Conservation (phyloP, 2,329 filamentous ascomycete species). For the Cladophialophora carrionii region DNA sequence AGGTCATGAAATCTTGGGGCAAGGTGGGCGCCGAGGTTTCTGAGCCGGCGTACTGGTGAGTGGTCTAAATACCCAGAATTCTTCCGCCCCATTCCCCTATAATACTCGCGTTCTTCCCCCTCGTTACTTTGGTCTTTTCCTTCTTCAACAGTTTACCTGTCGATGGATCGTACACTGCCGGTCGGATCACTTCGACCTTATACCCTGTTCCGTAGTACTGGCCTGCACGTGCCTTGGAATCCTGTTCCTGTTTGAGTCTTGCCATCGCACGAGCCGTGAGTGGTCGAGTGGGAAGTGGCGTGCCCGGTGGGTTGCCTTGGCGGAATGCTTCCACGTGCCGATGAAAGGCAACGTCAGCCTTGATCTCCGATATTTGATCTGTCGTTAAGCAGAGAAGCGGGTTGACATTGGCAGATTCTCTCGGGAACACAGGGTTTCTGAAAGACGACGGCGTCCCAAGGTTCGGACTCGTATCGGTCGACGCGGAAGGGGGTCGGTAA, state of each 20-base stretch:
- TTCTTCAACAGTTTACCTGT: conserved; percentile 18
- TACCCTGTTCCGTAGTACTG: conserved; percentile 11
- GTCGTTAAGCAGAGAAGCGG: conserved; percentile 7
- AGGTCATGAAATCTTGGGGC: not conserved
- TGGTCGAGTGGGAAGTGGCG: conserved; percentile 9
- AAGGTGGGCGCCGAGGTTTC: not conserved
- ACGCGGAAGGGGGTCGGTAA: not conserved
- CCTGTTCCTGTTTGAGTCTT: conserved; percentile 8
- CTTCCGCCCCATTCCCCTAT: not conserved
- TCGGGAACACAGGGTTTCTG: not conserved
- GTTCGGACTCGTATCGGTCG: not conserved
- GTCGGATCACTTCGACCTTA: conserved; percentile 12
- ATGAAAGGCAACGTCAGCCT: conserved; percentile 16
- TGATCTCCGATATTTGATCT: conserved; percentile 16
- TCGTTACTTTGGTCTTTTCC: conserved; percentile 14
- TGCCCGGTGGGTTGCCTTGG: conserved; percentile 7
- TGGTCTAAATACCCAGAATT: not conserved
- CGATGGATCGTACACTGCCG: conserved; percentile 13
- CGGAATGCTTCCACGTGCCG: conserved; percentile 16
- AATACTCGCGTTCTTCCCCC: not conserved
- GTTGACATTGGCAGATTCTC: conserved; percentile 1
- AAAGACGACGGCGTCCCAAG: not conserved
- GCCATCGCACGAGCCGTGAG: conserved; percentile 4
- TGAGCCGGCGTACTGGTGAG: not conserved
- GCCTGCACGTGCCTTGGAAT: conserved; percentile 15